These are phyloP conservation scores for Sarocladium strictum DNA, from an alignment of 2,329 filamentous ascomycete genomes.

Conservation along the genomic window DNA sequence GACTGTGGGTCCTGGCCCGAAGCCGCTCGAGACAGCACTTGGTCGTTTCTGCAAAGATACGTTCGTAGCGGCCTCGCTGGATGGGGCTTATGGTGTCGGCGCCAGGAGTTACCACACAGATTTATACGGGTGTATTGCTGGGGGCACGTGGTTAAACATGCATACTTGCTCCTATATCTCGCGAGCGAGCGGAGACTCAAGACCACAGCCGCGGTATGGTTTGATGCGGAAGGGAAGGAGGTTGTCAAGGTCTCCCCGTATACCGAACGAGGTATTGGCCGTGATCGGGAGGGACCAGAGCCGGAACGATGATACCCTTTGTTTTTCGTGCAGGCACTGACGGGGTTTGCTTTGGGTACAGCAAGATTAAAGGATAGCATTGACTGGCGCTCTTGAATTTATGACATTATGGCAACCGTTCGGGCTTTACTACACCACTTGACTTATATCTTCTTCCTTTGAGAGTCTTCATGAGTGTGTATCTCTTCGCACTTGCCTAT, in stretches of 20 bases:
- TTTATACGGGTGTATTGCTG: constrained; percentile 67
- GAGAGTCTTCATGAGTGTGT: too few species aligned
- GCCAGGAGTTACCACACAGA: constrained; percentile 21
- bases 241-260: constrained; percentile 31
- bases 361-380: not conserved
- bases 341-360: not conserved
- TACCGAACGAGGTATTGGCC: constrained; percentile 9
- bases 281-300: not conserved
- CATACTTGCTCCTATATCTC: constrained; percentile 70
- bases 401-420: too few species aligned
- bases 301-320: too few species aligned
- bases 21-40: constrained; percentile 45
- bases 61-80: constrained; percentile 54
- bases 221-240: constrained; percentile 56
- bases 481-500: too few species aligned
- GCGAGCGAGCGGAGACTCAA: constrained; percentile 60
- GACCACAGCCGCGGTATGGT: constrained; percentile 55
- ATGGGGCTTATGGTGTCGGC: constrained; percentile 60
- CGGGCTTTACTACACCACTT: too few species aligned
- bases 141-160: constrained; percentile 65
- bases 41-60: constrained; percentile 56
- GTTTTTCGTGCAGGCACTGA: too few species aligned
- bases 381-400: not conserved
- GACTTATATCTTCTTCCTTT: too few species aligned
- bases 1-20: constrained; percentile 49